These are phyloP conservation scores for Stephania japonica DNA, from an alignment of 164 flowering plant genomes.

Conservation along the genomic window DNA sequence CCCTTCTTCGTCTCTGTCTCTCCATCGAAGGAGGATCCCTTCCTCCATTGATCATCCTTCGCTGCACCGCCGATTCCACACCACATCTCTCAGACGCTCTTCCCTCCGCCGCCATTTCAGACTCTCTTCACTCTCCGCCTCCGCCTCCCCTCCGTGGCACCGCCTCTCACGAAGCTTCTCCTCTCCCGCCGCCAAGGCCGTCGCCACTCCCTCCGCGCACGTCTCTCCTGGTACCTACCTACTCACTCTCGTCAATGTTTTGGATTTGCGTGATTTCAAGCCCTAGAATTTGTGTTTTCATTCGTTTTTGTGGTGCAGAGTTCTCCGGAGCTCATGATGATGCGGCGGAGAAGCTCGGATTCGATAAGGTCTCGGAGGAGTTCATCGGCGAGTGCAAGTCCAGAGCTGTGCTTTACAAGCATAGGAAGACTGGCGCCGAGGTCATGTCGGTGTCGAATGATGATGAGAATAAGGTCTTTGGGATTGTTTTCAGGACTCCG, in stretches of 20 bases:
- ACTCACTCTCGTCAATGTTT: background rate
- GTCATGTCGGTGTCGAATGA: slow-evolving; percentile 87
- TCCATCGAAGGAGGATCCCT: slow-evolving; percentile 8
- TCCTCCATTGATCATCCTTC: slow-evolving; percentile 13
- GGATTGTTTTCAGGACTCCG: slow-evolving; percentile 88
- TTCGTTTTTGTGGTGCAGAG: slow-evolving; percentile 28
- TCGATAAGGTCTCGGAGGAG: slow-evolving; percentile 80
- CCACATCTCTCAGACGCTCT: slow-evolving; percentile 14
- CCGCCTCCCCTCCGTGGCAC: slow-evolving; percentile 13
- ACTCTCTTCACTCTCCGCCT: slow-evolving; percentile 19
- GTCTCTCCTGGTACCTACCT: slow-evolving; percentile 38
- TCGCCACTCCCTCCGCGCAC: slow-evolving; percentile 41
- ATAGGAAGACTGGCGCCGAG: slow-evolving; percentile 82
- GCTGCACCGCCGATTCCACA: slow-evolving; percentile 7
- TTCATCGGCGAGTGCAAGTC: slow-evolving; percentile 85
- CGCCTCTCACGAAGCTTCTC: slow-evolving; percentile 33
- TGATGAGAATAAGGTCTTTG: slow-evolving; percentile 97
- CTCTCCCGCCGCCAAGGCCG: slow-evolving; percentile 50
- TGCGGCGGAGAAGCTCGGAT: slow-evolving; percentile 71
- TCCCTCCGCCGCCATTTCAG: slow-evolving; percentile 26
- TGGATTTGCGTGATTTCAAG: background rate
- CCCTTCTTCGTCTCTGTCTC: slow-evolving; percentile 29
- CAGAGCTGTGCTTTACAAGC: slow-evolving; percentile 71
- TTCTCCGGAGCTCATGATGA: slow-evolving; percentile 42
- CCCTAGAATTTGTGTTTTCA: background rate